Evolutionary conservation across 2,329 filamentous ascomycete species (phyloP), one percentile per base, ranked within the genome.

Genomic region (Fusarium coffeatum): DNA sequence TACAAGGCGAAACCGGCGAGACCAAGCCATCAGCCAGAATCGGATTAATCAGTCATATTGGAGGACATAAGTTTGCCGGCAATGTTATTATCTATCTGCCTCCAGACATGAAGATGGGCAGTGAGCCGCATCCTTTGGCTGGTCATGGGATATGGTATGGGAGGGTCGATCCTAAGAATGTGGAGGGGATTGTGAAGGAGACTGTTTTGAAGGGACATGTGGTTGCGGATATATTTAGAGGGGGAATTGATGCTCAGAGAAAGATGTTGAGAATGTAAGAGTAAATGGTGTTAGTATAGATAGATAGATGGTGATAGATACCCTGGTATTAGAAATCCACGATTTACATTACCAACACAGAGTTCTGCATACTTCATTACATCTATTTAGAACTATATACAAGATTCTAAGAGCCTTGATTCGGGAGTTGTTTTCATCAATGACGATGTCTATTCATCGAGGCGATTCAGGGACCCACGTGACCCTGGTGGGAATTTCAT

Each of bases 101-200:
- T 7, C 90, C 89, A 0, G 76, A 75, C 0, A 63, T 83, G 66
- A 82, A 76, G 65, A 78, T 61, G 30, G 80, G 79, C 6, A 85
- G 83, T 7, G 69, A 79, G 66, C 66, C 72, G 12, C 88, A 92
- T 76, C 84, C 87, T 7, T 79, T 94, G 53, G 88, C 87, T 2
- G 92, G 92, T 0, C 88, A 88, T 74, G 92, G 92, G 1, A 87
- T 96, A 5, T 96, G 93, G 93, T 96, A 96, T 78, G 93, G 93
- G 0, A 83, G 93, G 42, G 90, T 96, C 3, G 90, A 91, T 71
- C 90, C 92, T 6, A 86, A 85, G 75, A 87, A 95, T 77, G 92
- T 94, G 0, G 90, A 94, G 76, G 93, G 92, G 0, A 87, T 96
- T 48, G 85, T 96, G 8, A 80, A 83, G 22, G 89, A 93, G 83